These are phyloP conservation scores for Boletus eberwhitei DNA, from an alignment of 768 basidiomycete species.

Conservation along the genomic window DNA sequence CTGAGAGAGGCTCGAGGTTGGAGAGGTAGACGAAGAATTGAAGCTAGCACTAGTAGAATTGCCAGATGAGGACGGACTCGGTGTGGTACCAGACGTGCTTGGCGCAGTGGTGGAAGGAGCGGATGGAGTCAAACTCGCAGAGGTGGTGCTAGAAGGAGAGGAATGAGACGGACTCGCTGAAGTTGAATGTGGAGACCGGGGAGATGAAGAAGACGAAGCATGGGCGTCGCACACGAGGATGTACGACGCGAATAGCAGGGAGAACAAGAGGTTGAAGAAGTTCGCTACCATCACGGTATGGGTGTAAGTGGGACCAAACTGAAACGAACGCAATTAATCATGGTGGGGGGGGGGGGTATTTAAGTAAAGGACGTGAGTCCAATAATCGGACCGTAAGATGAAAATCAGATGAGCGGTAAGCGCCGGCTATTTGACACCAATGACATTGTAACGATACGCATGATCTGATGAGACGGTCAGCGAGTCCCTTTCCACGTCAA, in stretches of 20 bases:
- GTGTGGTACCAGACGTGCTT: not conserved
- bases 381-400: not conserved
- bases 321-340: not conserved
- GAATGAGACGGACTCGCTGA: not conserved
- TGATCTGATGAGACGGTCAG: not conserved
- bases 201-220: not conserved
- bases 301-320: not conserved
- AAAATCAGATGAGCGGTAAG: not conserved
- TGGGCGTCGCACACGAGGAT: not conserved
- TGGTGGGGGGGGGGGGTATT: not conserved
- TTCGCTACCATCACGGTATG: constrained; percentile 18
- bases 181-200: not conserved
- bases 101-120: not conserved
- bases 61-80: not conserved
- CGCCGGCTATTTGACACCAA: not conserved
- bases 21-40: constrained; percentile 7
- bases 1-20: constrained; percentile 9
- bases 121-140: not conserved
- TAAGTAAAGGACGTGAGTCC: not conserved
- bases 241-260: constrained; percentile 13
- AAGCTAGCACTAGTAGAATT: not conserved
- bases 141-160: not conserved
- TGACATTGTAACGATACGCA: not conserved
- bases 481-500: not conserved
- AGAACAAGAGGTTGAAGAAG: constrained; percentile 6